Evolutionary conservation across 1,284 basidiomycete species (phyloP), one percentile per base, ranked within the genome.

Genomic region (Tilletia setariae): DNA sequence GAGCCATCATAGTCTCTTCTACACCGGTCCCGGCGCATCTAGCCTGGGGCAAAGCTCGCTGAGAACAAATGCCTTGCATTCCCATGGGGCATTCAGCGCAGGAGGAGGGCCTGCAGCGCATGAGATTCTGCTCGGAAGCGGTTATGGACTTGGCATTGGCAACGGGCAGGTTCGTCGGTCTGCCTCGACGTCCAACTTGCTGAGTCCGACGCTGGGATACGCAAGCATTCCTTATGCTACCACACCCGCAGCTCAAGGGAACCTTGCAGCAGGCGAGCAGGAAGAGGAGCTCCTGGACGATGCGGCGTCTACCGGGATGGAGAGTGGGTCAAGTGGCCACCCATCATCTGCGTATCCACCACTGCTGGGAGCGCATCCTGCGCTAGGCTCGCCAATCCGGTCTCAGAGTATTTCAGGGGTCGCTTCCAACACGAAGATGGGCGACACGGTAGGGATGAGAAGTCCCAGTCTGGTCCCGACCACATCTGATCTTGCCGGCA

Each of bases 201-300:
- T 59, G 47, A 49, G 47, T 25, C 47, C 47, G 23, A 49, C 47
- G 23, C 35, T 40, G 35, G 35, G 35, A 4, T 40, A 40, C 35
- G 35, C 35, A 40, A 40, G 6, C 6, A 40, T 40, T 40, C 35
- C 35, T 40, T 40, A 40, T 40, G 35, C 35, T 40, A 40, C 35
- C 4, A 11, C 35, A 40, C 6, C 35, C 4, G 35, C 35, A 40
- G 35, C 35, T 40, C 35, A 40, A 40, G 35, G 35, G 6, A 40
- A 6, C 11, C 6, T 40, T 40, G 6, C 35, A 9, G 47, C 53
- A 9, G 53, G 23, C 2, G 53, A 59, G 28, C 53, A 59, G 28
- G n/a, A 59, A 25, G 53, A 59, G 53, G 53, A 59, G 53, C 53
- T 59, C 28, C 53, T 59, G n/a, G 53, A 59, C 9, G 53, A 59